Conservation (phyloP, 2,329 filamentous ascomycete genomes). For the Trichophyton mentagrophytes region DNA sequence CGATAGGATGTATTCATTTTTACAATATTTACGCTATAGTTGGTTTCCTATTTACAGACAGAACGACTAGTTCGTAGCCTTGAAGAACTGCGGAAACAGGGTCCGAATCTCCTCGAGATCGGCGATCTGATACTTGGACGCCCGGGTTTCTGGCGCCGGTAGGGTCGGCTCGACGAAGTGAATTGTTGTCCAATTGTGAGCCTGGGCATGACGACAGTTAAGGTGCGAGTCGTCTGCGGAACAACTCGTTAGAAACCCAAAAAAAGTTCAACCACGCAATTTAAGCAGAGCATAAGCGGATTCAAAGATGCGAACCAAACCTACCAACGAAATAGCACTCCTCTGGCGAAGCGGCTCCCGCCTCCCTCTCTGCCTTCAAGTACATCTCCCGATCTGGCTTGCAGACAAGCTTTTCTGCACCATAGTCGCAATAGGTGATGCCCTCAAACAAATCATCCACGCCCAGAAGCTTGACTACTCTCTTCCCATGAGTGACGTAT, state of each 20-base stretch:
- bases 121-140: constrained; percentile 62
- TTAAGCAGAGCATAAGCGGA: background rate
- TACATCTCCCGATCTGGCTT: constrained; percentile 80
- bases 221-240: constrained; percentile 65
- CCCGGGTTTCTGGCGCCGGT: constrained; percentile 48
- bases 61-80: constrained; percentile 19
- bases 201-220: constrained; percentile 66
- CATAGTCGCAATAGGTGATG: constrained; percentile 89
- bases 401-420: constrained; percentile 58
- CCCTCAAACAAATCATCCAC: constrained; percentile 89
- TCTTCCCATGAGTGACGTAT: constrained; percentile 72
- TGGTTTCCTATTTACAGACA: no score
- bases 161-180: constrained; percentile 74
- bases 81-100: constrained; percentile 79
- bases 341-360: constrained; percentile 52
- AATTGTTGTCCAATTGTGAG: constrained; percentile 71
- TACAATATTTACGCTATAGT: background rate
- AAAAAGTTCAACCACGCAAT: background rate
- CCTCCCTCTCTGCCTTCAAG: constrained; percentile 75
- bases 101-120: constrained; percentile 61
- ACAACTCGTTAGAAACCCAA: background rate
- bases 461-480: constrained; percentile 67
- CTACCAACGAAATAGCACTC: constrained; percentile 88
- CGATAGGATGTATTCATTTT: background rate
- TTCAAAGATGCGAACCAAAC: constrained; percentile 23